These are phyloP conservation scores for Fusarium veterinarium DNA, from an alignment of 2,329 filamentous ascomycete species.

Conservation along the genomic window DNA sequence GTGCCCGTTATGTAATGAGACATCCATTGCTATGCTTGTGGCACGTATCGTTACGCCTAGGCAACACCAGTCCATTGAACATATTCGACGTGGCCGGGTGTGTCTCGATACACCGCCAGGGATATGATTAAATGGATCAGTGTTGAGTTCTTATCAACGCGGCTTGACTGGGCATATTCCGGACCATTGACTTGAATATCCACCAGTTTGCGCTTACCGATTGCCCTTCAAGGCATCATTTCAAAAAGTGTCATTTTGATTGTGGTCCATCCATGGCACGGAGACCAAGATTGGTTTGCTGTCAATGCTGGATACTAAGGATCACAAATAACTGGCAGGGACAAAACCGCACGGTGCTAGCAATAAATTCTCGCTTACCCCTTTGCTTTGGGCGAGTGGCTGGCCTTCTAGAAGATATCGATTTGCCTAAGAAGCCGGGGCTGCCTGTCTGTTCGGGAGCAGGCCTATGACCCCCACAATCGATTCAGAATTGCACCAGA, in stretches of 20 bases:
- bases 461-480: constrained; percentile 23
- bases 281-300: neutral
- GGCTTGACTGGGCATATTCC: constrained; percentile 5
- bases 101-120: neutral
- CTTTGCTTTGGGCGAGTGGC: neutral
- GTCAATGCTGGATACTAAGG: neutral
- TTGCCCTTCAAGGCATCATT: constrained; percentile 1
- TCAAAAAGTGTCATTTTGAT: neutral
- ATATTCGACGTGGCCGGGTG: neutral
- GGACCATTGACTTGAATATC: neutral
- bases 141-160: neutral
- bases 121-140: neutral
- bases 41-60: neutral
- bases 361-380: neutral
- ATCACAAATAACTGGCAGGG: neutral
- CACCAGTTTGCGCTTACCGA: neutral
- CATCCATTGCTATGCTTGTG: neutral
- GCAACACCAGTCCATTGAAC: neutral
- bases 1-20: constrained; percentile 7
- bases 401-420: constrained; percentile 37
- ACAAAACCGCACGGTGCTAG: neutral
- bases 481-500: constrained; percentile 8
- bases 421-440: neutral
- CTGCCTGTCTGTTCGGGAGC: constrained; percentile 19
- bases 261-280: constrained; percentile 5